Evolutionary conservation across 2,329 filamentous ascomycete species (phyloP).

Genomic region (Exophiala calicioides): DNA sequence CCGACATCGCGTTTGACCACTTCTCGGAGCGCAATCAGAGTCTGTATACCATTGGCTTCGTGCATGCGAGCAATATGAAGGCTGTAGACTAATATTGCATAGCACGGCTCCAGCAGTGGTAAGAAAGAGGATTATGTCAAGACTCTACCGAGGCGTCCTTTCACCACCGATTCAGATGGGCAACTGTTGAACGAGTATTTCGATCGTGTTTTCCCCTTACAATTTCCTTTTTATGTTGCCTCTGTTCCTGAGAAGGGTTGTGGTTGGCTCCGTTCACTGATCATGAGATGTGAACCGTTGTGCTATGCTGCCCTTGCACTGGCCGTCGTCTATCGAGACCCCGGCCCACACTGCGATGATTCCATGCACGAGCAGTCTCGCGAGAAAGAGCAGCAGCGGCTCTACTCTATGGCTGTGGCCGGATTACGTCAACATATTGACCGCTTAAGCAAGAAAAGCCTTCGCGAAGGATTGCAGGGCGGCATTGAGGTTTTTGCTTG

Average conservation of each 20-base stretch:
- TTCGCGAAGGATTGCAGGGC: not conserved
- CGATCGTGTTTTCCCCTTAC: not conserved
- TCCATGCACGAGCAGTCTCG: too few species aligned
- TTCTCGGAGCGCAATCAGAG: too few species aligned
- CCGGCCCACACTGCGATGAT: too few species aligned
- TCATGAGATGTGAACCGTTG: not conserved
- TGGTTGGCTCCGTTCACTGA: constrained; percentile 1
- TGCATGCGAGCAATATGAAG: too few species aligned
- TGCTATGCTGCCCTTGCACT: constrained; percentile 2
- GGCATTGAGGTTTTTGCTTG: constrained; percentile 2
- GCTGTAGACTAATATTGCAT: too few species aligned
- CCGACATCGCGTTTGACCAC: too few species aligned
- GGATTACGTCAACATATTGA: constrained; percentile 1
- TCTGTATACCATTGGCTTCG: too few species aligned
- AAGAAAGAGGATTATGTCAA: too few species aligned
- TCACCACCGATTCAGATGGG: not conserved
- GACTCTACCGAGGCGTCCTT: too few species aligned
- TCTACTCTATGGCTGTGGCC: not conserved
- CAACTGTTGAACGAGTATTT: not conserved
- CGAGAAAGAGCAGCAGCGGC: not conserved
- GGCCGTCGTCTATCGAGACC: not conserved
- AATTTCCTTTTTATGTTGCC: constrained; percentile 2
- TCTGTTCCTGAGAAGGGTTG: not conserved
- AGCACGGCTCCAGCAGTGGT: too few species aligned
- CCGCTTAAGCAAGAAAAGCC: constrained; percentile 2